phyloP scores from a whole-genome alignment of 2,329 filamentous ascomycete genomes.

The Aspergillus cejpii region DNA sequence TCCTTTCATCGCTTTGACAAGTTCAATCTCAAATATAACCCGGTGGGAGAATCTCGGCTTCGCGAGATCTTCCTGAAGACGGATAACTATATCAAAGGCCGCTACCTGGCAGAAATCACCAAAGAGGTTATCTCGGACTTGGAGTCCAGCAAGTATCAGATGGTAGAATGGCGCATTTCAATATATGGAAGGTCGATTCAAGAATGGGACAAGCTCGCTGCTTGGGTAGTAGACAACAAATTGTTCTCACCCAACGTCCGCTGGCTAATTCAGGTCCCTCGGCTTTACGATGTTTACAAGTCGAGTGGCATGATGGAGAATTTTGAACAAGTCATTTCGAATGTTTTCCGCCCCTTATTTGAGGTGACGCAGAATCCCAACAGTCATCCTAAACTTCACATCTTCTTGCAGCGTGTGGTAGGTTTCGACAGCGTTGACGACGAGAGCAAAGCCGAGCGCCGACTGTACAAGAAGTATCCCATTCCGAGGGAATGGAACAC shows the following conservation, averaged over 20 bases:
- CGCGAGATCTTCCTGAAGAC: conserved; percentile 99
- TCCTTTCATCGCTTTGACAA: conserved; percentile 99
- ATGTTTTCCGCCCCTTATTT: conserved; percentile 89
- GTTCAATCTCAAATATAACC: conserved; percentile 99
- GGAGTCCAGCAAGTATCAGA: conserved; percentile 98
- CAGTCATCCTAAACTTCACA: conserved; percentile 83
- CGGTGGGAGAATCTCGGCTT: conserved; percentile 87
- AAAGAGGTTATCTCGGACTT: conserved; percentile 96
- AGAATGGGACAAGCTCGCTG: conserved; percentile 96
- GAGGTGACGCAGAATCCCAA: conserved; percentile 84
- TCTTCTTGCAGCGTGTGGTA: conserved; percentile 91
- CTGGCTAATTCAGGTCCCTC: conserved; percentile 93
- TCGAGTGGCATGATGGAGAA: conserved; percentile 76
- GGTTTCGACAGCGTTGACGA: conserved; percentile 98
- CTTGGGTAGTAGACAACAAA: conserved; percentile 97
- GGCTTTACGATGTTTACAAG: conserved; percentile 94
- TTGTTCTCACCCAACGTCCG: conserved; percentile 95
- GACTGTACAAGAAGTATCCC: conserved; percentile 92
- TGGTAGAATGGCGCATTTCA: conserved; percentile 98
- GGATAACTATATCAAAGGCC: conserved; percentile 92
- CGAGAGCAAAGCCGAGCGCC: conserved; percentile 90
- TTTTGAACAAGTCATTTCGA: conserved; percentile 83
- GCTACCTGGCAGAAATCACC: conserved; percentile 94
- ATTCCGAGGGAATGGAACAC: conserved; percentile 82
- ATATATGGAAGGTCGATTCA: conserved; percentile 88